Conservation (phyloP, 192 early-diverging fungal species). For the Powellomyces hirtus region DNA sequence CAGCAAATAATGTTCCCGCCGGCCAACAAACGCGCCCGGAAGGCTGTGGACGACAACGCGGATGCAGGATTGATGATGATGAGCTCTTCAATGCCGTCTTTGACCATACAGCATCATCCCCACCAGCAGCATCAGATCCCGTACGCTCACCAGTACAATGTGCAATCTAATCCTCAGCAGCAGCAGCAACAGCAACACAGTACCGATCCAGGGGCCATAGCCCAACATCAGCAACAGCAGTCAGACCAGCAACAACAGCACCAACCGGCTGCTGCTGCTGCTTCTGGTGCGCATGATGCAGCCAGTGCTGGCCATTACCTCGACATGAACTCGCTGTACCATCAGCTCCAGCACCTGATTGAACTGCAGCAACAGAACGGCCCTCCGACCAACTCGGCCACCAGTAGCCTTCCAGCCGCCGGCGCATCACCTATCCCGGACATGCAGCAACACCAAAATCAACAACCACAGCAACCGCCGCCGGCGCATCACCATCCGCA, state of each 20-base stretch:
- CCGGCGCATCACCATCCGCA: too few relatives aligned
- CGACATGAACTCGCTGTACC: slow-evolving; percentile 10
- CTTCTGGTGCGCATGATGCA: not conserved
- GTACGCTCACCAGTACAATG: too few relatives aligned
- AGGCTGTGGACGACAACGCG: too few relatives aligned
- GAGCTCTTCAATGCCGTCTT: too few relatives aligned
- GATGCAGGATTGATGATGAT: too few relatives aligned
- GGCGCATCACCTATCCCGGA: not conserved
- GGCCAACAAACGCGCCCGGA: not conserved
- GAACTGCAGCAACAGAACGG: slow-evolving; percentile 5
- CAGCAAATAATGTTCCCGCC: too few relatives aligned
- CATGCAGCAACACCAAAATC: too few relatives aligned
- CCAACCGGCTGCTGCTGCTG: not conserved
- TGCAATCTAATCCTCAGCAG: not conserved
- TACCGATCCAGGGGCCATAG: not conserved
- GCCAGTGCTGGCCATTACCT: not conserved
- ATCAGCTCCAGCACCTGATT: slow-evolving; percentile 4
- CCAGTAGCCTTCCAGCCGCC: not conserved
- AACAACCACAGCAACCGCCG: too few relatives aligned
- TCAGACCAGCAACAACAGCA: not conserved
- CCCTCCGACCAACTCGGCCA: not conserved
- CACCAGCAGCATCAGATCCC: too few relatives aligned
- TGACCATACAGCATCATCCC: too few relatives aligned
- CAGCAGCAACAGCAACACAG: not conserved
- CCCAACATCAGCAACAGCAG: not conserved